Evolutionary conservation across 495 filamentous ascomycete genomes (phyloP).

Genomic region (Aspergillus bridgeri): DNA sequence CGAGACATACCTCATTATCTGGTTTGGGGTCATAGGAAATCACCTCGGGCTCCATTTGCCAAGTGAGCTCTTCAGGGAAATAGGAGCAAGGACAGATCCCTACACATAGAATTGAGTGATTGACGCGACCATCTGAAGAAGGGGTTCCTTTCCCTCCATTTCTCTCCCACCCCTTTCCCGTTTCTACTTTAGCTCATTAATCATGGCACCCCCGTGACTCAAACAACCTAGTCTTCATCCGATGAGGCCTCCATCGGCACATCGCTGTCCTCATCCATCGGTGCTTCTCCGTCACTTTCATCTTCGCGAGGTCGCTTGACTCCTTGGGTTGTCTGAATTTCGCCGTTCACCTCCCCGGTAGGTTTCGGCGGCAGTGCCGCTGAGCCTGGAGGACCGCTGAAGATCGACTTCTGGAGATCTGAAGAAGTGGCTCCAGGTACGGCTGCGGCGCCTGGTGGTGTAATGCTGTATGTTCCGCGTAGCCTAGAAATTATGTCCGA

Average conservation of each 20-base stretch:
- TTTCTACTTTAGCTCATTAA: slow-evolving; percentile 2
- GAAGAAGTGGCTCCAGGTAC: slow-evolving; percentile 55
- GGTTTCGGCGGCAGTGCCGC: slow-evolving; percentile 40
- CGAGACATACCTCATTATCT: slow-evolving; percentile 70
- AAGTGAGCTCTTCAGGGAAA: slow-evolving; percentile 36
- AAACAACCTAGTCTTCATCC: slow-evolving; percentile 44
- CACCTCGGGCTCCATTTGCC: slow-evolving; percentile 72
- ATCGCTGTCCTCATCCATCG: slow-evolving; percentile 69
- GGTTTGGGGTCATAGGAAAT: slow-evolving; percentile 73
- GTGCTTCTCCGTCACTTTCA: slow-evolving; percentile 65
- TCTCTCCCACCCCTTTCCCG: slow-evolving; percentile 4
- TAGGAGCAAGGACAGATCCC: slow-evolving; percentile 12
- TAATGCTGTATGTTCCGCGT: slow-evolving; percentile 79
- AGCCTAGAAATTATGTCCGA: slow-evolving; percentile 84
- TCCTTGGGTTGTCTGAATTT: slow-evolving; percentile 32
- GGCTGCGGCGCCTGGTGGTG: slow-evolving; percentile 45
- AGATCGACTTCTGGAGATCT: slow-evolving; percentile 78
- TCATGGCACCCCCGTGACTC: not conserved
- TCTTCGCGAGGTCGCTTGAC: slow-evolving; percentile 70
- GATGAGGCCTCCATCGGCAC: slow-evolving; percentile 55
- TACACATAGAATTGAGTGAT: slow-evolving; percentile 7
- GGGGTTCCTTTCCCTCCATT: slow-evolving; percentile 1
- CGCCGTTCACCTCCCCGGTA: slow-evolving; percentile 33
- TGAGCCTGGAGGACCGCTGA: slow-evolving; percentile 60
- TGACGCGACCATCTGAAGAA: slow-evolving; percentile 8